Evolutionary conservation across 495 filamentous ascomycete genomes (phyloP).

Genomic region (Hypoxylon crocopeplum): DNA sequence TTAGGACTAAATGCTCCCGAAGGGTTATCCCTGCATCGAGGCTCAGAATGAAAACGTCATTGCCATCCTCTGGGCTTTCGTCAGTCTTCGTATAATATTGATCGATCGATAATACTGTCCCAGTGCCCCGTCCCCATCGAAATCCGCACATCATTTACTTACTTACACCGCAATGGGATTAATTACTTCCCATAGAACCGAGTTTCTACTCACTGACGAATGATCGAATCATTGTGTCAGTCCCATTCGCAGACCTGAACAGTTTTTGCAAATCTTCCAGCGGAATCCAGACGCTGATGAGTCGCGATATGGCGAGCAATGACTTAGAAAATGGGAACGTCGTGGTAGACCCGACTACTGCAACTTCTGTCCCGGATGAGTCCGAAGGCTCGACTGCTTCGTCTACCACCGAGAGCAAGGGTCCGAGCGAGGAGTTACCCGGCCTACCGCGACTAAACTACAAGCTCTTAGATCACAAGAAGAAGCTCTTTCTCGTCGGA

Average conservation of each 20-base stretch:
- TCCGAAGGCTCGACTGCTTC: slow-evolving; percentile 22
- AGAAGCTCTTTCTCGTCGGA: slow-evolving; percentile 49
- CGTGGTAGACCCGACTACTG: slow-evolving; percentile 19
- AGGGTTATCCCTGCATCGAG: slow-evolving; percentile 23
- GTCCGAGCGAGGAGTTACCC: slow-evolving; percentile 34
- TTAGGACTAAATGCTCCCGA: slow-evolving; percentile 21
- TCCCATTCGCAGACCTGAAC: slow-evolving; percentile 3
- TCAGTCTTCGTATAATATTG: slow-evolving; percentile 18
- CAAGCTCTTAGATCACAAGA: slow-evolving; percentile 52
- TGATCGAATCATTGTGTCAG: slow-evolving; percentile 18
- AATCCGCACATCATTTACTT: background rate
- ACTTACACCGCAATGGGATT: slow-evolving; percentile 19
- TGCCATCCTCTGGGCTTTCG: slow-evolving; percentile 32
- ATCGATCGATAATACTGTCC: slow-evolving; percentile 28
- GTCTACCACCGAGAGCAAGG: slow-evolving; percentile 18
- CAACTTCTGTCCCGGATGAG: slow-evolving; percentile 24
- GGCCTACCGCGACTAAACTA: slow-evolving; percentile 52
- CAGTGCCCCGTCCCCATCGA: slow-evolving; percentile 13
- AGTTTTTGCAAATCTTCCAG: background rate
- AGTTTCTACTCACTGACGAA: slow-evolving; percentile 15
- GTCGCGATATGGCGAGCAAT: slow-evolving; percentile 28
- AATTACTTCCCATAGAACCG: slow-evolving; percentile 13
- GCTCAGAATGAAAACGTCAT: slow-evolving; percentile 31
- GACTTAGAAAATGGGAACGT: slow-evolving; percentile 26
- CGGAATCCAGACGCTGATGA: background rate